Base-by-base conservation (phyloP, 1,284 basidiomycete genomes). In the Fomitiporia mediterranea region DNA sequence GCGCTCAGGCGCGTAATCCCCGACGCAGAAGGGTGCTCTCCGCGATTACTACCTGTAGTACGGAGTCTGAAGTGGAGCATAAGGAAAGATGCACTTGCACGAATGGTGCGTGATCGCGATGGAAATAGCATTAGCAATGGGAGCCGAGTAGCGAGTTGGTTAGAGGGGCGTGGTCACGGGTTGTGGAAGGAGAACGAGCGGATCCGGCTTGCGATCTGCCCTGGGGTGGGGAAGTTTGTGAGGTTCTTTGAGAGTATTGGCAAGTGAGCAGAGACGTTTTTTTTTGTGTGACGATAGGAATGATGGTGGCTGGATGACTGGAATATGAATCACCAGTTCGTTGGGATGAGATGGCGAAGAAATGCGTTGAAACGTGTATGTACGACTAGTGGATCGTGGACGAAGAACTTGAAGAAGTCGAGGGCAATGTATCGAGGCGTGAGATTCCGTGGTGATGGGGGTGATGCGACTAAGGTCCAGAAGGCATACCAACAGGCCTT, bases 191-290 rank as follows among this genome's bases (percentile, higher is more conserved):
- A 74, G 49, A 74, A 74, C 19, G 84, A 88, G 68, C 76, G 84
- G 50, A 73, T 86, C 15, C 69, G 84, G 55, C 73, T 87, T 28
- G 84, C 84, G 15, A 68, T 86, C 37, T 88, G 85, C 63, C 86
- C 84, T 1, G 76, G 77, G 53, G 74, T 86, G 23, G 75, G 71
- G 65, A 78, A 76, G 67, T 76, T 78, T 34, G 76, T 84, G 30
- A 71, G 70, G 52, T 81, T 81, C 62, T 88, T 81, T 63, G 86
- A 88, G 65, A 60, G 61, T 49, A 55, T 70, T 37, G 53, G 28
- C 6, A 53, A 51, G 44, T 55, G 23, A 28, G 35, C 35, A n/a
- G 11, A 9, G n/a, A 21, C 8, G 8, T 17, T 21, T 21, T 51
- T 17, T 38, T 35, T 23, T 6, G 3, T 28, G 9, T 27, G n/a